Base-by-base conservation (phyloP, 495 filamentous ascomycete genomes). In the Aspergillus affinis region DNA sequence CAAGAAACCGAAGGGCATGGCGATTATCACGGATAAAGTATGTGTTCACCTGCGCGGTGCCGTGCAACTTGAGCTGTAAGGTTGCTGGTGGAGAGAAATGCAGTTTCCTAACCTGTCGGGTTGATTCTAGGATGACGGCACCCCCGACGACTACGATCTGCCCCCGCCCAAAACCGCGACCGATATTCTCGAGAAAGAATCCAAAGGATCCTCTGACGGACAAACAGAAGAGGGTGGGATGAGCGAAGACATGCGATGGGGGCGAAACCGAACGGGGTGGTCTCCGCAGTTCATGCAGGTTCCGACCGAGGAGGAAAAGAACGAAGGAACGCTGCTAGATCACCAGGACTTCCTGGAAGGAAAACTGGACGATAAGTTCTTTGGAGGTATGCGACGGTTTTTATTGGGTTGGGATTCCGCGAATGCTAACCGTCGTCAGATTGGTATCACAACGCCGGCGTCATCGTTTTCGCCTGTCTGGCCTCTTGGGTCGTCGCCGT, bases 361-460 rank as follows among this genome's bases (percentile, higher is more conserved):
- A 20, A 89, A 86, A 69, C 68, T 99, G 20, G 84, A 91, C 21
- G 94, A 99, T 63, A 90, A 92, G 67, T 93, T 93, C 71, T 99
- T 88, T 73, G 94, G 94, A 67, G 91, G 90, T 91, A 74, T 65
- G 82, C 72, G 57, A 20, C n/a, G n/a, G 20, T 4, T 60, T n/a
- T 59, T n/a, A 57, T n/a, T 8, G 13, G 13, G 18, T 29, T 18
- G 6, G 21, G 21, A 18, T 13, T 23, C 9, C 12, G 5, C 23
- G n/a, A n/a, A 19, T 8, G 47, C 61, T 61, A 29, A 65, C 56
- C 12, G 13, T 51, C 23, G 20, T 36, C 4, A 91, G 93, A 97
- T 67, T 99, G 94, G 94, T 98, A 97, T 72, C 92, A 98, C 71
- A 98, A 99, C 72, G 87, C 92, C 17, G 94, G 77, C 26, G 79